Base-by-base conservation (phyloP, 2,329 filamentous ascomycete genomes). In the Fusarium tuaranense region DNA sequence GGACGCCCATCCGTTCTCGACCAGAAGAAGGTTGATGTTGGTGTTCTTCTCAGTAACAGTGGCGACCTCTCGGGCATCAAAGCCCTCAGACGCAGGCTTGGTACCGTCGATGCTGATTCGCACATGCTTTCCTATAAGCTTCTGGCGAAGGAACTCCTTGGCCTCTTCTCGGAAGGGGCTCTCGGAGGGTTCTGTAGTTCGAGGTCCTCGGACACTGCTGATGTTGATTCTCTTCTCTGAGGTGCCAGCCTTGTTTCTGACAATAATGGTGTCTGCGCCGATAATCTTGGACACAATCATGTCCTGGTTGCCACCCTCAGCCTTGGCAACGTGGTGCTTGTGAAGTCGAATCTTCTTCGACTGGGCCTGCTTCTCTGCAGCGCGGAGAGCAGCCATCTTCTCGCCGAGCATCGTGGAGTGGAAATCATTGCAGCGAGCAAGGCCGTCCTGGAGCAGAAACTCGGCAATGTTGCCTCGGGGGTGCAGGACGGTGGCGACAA, bases 71-170 rank as follows among this genome's bases (percentile, higher is more conserved):
- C 95, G 93, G 80, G 97, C 95, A 80, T 98, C 96, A 76, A 95
- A 99, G 12, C 94, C 95, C 73, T 98, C 96, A 3, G 89, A 93
- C 3, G 95, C 95, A 51, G 96, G 93, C 84, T 97, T 95, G 82
- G 94, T 95, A 67, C 97, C 97, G 81, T 99, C 95, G 69, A 98
- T 91, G 64, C 90, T 93, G 67, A 98, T 91, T 82, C 93, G 94
- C 75, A 98, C 95, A 76, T 98, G 94, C 87, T 99, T 99, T 71
- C 95, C 97, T 80, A 99, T 99, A 36, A 98, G 84, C 83, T 92
- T 95, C 88, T 98, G 98, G 65, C 97, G 92, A 74, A 98, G 83
- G 81, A 96, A 98, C 82, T 99, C 97, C 87, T 99, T 99, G 36
- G 97, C 96, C 81, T 98, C 96, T 14, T 97, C 93, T 76, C 92